Percentiles rank a stretch among this genome's conserved stretches.
Conservation (phyloP, 2,329 filamentous ascomycete species). For the Pseudogymnoascus sp. region DNA sequence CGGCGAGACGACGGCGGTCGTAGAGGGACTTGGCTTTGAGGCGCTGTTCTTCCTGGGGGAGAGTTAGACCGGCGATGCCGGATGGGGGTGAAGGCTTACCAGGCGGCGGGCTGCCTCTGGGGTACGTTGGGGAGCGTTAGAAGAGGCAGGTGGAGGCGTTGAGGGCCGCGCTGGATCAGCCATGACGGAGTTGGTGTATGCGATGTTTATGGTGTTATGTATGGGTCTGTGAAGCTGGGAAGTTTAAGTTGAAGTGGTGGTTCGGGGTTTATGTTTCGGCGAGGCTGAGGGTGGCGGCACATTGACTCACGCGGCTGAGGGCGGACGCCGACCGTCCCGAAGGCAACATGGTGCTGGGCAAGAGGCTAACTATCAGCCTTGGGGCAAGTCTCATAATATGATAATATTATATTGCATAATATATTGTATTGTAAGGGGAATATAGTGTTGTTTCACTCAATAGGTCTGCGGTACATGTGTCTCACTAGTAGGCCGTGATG, state of each 20-base stretch:
- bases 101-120: background rate
- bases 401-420: background rate
- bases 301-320: slow-evolving; percentile 7
- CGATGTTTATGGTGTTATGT: background rate
- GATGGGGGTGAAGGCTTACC: background rate
- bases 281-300: background rate
- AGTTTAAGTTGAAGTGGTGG: slow-evolving; percentile 9
- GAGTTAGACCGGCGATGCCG: background rate
- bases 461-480: background rate
- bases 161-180: background rate
- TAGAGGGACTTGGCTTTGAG: slow-evolving; percentile 62
- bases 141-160: background rate
- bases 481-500: background rate
- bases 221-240: background rate
- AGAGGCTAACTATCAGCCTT: slow-evolving; percentile 7
- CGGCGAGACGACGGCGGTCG: slow-evolving; percentile 8
- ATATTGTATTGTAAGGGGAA: background rate
- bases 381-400: background rate
- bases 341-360: background rate
- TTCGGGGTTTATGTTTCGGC: background rate
- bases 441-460: background rate
- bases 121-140: background rate
- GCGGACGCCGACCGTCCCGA: background rate
- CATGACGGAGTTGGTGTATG: background rate
- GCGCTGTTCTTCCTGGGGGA: slow-evolving; percentile 70